Evolutionary conservation across 139 green algal genomes (phyloP).

Genomic region (Edaphochlamys debaryana): DNA sequence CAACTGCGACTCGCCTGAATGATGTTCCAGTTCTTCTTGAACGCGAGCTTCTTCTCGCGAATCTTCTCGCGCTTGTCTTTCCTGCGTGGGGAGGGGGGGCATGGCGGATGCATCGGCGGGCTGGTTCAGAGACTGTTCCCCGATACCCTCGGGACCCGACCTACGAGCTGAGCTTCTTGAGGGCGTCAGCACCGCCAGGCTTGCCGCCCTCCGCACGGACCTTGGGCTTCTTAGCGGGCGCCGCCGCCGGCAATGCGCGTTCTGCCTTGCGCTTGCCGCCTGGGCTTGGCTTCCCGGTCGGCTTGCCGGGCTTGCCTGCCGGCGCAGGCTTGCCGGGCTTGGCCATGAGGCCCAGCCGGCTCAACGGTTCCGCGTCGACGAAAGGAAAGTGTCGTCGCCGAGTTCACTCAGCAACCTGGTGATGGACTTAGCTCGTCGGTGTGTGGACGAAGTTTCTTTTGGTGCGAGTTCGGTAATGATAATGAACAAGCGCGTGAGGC

Average conservation of each 20-base stretch:
- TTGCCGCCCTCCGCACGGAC: background rate
- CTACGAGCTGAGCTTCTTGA: constrained; percentile 34
- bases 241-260: constrained; percentile 3
- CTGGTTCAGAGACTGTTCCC: too few species aligned
- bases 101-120: too few species aligned
- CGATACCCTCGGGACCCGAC: too few species aligned
- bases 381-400: too few species aligned
- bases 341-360: background rate
- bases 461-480: too few species aligned
- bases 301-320: background rate
- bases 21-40: constrained; percentile 61
- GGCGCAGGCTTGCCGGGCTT: background rate
- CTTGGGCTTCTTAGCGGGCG: constrained; percentile 4
- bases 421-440: too few species aligned
- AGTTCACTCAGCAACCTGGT: too few species aligned
- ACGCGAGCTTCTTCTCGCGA: constrained; percentile 48
- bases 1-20: constrained; percentile 57
- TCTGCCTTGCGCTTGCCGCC: constrained; percentile 13
- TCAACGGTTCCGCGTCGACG: background rate
- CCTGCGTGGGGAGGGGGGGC: constrained; percentile 32
- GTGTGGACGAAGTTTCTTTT: too few species aligned
- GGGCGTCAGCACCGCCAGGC: background rate
- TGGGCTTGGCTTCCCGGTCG: background rate
- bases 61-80: constrained; percentile 54
- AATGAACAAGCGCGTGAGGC: too few species aligned